These are phyloP conservation scores for Rhipidocladum racemiflorum DNA, from an alignment of 176 grass and related monocot species.

Conservation along the genomic window DNA sequence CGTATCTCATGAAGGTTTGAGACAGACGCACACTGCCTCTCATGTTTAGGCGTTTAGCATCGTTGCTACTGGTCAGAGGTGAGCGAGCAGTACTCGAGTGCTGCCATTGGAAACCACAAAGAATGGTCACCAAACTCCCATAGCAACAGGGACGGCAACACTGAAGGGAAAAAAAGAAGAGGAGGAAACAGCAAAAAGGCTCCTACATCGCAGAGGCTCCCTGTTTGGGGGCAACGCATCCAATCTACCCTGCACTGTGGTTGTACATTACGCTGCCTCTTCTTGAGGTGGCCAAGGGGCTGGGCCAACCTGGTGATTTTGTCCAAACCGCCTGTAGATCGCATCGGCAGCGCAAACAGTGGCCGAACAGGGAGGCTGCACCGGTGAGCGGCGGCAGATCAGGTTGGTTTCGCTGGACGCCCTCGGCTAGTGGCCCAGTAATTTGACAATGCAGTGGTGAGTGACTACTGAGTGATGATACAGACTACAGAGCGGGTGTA, in stretches of 20 bases:
- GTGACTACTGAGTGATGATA: background rate
- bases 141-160: background rate
- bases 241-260: background rate
- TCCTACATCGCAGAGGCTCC: background rate
- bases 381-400: background rate
- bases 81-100: background rate
- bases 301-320: background rate
- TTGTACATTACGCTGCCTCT: background rate
- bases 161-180: background rate
- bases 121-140: too few relatives aligned
- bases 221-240: background rate
- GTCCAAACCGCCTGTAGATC: background rate
- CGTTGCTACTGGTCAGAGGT: background rate
- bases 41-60: background rate
- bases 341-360: constrained; percentile 6
- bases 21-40: background rate
- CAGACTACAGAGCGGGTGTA: background rate
- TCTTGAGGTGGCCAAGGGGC: background rate
- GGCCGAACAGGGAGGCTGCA: background rate
- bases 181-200: background rate
- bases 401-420: background rate
- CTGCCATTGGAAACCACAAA: background rate
- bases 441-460: background rate
- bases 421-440: background rate
- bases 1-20: background rate